phyloP scores from a whole-genome alignment of 2,329 filamentous ascomycete genomes.

The Aspergillus phoenicis region DNA sequence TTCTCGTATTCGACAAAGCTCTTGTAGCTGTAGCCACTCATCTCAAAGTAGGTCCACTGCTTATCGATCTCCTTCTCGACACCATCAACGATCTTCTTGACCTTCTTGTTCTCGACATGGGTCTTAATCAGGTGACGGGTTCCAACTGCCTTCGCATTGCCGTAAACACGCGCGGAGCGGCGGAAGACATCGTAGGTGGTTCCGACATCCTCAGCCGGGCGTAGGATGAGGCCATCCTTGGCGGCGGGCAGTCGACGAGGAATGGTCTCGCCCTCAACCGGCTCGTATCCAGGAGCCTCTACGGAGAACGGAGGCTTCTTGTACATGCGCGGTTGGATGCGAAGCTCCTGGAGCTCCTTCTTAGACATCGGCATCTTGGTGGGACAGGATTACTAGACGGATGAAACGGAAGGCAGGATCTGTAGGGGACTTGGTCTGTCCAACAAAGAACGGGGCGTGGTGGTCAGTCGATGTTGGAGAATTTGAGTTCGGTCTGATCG shows the following conservation, averaged over 20 bases:
- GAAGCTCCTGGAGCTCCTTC: constrained; percentile 37
- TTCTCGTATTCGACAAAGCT: constrained; percentile 79
- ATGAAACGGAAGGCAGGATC: not conserved
- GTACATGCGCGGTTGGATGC: constrained; percentile 54
- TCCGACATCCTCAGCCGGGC: constrained; percentile 68
- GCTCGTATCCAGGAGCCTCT: constrained; percentile 68
- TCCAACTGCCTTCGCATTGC: constrained; percentile 68
- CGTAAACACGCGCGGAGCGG: constrained; percentile 65
- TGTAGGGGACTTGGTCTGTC: constrained; percentile 3
- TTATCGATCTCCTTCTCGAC: constrained; percentile 79
- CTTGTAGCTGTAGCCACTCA: constrained; percentile 73
- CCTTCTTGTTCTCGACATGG: constrained; percentile 83
- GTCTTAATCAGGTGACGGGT: constrained; percentile 72
- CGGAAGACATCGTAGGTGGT: constrained; percentile 80
- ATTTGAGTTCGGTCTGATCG: not conserved
- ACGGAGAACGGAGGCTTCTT: constrained; percentile 75
- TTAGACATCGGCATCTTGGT: constrained; percentile 17
- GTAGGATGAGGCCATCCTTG: constrained; percentile 69
- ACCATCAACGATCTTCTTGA: constrained; percentile 85
- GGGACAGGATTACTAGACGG: not conserved
- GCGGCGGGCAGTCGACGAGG: constrained; percentile 73
- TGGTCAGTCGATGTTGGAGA: not conserved
- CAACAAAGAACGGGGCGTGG: not conserved
- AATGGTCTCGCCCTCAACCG: constrained; percentile 78
- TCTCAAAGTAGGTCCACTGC: constrained; percentile 88